Conservation (phyloP, 306 rosid genomes). For the Gynostemma pentaphyllum region DNA sequence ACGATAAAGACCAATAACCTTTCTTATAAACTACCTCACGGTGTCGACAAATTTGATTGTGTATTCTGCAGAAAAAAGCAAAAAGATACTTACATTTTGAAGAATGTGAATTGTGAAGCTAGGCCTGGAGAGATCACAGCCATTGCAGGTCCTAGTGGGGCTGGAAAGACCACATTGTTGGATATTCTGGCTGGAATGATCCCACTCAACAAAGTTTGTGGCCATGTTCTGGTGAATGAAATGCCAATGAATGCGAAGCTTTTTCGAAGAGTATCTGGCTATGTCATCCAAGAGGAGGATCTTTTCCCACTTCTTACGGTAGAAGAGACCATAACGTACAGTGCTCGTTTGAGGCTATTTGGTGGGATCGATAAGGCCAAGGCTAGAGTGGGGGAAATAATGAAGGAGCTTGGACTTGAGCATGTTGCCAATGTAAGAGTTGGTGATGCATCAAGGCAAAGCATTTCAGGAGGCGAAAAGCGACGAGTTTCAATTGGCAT, state of each 20-base stretch:
- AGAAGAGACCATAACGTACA: constrained; percentile 31
- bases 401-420: constrained; percentile 31
- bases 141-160: constrained; percentile 44
- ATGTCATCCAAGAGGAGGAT: constrained; percentile 31
- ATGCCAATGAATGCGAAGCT: constrained; percentile 22
- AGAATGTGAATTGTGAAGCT: constrained; percentile 33
- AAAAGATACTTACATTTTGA: constrained; percentile 19
- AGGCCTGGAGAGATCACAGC: constrained; percentile 31
- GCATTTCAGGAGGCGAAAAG: constrained; percentile 36
- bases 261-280: constrained; percentile 31
- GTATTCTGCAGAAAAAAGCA: constrained; percentile 9
- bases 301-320: constrained; percentile 34
- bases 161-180: constrained; percentile 33
- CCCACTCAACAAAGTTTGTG: constrained; percentile 16
- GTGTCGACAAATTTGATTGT: constrained; percentile 3
- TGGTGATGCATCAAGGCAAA: constrained; percentile 23
- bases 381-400: constrained; percentile 21
- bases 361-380: constrained; percentile 20
- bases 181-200: constrained; percentile 32
- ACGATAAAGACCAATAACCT: constrained; percentile 21
- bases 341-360: constrained; percentile 23
- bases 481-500: constrained; percentile 31
- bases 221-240: constrained; percentile 30
- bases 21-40: constrained; percentile 20
- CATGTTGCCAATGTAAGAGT: constrained; percentile 20